Base-by-base conservation (phyloP, 1,139 yeast species). In the Scheffersomyces parashehatae region DNA sequence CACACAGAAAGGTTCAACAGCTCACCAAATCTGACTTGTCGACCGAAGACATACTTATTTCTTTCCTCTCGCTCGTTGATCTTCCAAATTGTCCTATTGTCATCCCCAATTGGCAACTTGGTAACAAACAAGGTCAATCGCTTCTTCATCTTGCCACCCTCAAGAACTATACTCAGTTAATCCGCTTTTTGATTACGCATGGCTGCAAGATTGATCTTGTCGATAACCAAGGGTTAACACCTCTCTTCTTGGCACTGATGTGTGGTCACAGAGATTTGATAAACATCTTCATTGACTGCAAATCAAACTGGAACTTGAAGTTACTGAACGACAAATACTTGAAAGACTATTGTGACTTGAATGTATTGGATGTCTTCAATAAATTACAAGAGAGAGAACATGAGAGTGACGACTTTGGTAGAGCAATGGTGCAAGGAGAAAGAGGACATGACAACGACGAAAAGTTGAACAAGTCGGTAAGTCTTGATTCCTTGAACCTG, bases 91-190 rank as follows among this genome's bases (percentile, higher is more conserved):
- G 87, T 43, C 85, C 86, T 40, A 75, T 76, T 34, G 74, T 76
- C 35, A 75, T 79, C 15, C 83, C 89, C 8, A 88, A 91, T 59
- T 81, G 95, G 85, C 91, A 88, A 37, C 73, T 89, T 50, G 80
- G 91, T 53, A 90, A 89, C 50, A 58, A 67, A 16, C 88, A 88
- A 60, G 97, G 97, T 14, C 97, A 91, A 62, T 84, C 96, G 0
- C 75, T 91, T 73, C 70, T 91, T 51, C 98, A 91, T 64, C 73
- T 91, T 52, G 88, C 97, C 1, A 78, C 93, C 13, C 65, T 86
- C 50, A 82, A 85, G 62, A 90, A 90, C 35, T 88, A 88, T 57
- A 63, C 70, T 36, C 74, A 75, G 35, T 75, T 91, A 44, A 78
- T 83, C 14, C 70, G 78, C 33, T 82, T 83, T 36, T 73, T 93